phyloP scores from a whole-genome alignment of 2,329 filamentous ascomycete species.

The Neofusicoccum sp. region DNA sequence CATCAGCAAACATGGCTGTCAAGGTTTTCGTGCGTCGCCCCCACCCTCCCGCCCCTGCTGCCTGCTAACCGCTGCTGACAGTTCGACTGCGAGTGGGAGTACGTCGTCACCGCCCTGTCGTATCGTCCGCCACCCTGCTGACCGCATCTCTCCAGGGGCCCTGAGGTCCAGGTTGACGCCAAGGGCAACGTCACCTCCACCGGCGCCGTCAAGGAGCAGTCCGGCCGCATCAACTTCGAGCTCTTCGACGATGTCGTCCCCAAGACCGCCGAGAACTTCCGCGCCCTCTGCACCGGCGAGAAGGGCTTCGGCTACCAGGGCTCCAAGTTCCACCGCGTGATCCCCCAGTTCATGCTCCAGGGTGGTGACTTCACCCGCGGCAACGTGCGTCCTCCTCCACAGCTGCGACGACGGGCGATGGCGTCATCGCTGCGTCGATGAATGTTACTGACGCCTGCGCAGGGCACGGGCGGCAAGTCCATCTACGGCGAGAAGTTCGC shows the following conservation, averaged over 20 bases:
- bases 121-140: conserved; percentile 1
- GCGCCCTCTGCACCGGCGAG: conserved; percentile 75
- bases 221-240: conserved; percentile 81
- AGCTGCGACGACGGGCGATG: background rate
- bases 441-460: conserved; percentile 21
- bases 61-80: background rate
- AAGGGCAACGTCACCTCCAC: conserved; percentile 49
- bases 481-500: conserved; percentile 95
- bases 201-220: conserved; percentile 62
- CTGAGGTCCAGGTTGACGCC: conserved; percentile 62
- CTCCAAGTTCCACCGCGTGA: conserved; percentile 89
- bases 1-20: conserved; percentile 71
- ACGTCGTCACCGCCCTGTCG: conserved; percentile 4
- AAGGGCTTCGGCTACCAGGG: conserved; percentile 80
- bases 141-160: conserved; percentile 60
- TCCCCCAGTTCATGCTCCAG: conserved; percentile 92
- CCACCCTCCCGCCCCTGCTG: conserved; percentile 39
- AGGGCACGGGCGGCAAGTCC: conserved; percentile 89
- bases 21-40: conserved; percentile 56
- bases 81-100: conserved; percentile 32
- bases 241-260: conserved; percentile 85
- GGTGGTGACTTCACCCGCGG: conserved; percentile 92
- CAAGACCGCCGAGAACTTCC: conserved; percentile 85
- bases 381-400: conserved; percentile 63
- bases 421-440: conserved; percentile 1